Conservation (phyloP, 1,284 basidiomycete species). For the Cutaneotrichosporon sp. region DNA sequence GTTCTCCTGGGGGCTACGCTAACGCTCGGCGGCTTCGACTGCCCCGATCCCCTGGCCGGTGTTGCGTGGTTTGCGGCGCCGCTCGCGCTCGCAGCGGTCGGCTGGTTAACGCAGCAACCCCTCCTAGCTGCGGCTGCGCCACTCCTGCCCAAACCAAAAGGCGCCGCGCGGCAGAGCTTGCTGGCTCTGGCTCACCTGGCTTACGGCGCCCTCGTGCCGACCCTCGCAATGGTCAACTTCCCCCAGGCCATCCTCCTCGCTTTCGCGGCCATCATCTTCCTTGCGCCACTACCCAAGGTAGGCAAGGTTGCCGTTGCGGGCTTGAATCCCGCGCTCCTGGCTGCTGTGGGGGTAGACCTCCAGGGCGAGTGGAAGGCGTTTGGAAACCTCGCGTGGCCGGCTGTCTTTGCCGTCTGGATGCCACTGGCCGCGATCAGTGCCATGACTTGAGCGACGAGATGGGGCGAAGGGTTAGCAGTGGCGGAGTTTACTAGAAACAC, state of each 20-base stretch:
- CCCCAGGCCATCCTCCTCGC: slow-evolving; percentile 70
- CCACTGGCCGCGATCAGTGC: slow-evolving; percentile 32
- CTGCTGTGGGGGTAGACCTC: slow-evolving; percentile 14
- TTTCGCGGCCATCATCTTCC: slow-evolving; percentile 53
- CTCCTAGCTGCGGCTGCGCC: slow-evolving; percentile 21
- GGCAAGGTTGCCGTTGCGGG: slow-evolving; percentile 3
- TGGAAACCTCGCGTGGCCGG: slow-evolving; percentile 42
- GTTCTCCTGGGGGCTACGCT: slow-evolving; percentile 73
- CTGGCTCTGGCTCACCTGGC: slow-evolving; percentile 51
- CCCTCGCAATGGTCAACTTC: slow-evolving; percentile 82
- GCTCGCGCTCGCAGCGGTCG: slow-evolving; percentile 14
- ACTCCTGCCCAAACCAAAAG: slow-evolving; percentile 54
- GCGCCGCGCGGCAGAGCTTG: slow-evolving; percentile 43
- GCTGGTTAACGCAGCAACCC: slow-evolving; percentile 20
- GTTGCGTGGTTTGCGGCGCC: slow-evolving; percentile 22
- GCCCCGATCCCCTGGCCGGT: slow-evolving; percentile 66
- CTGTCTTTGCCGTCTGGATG: slow-evolving; percentile 32
- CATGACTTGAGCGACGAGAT: too few relatives aligned
- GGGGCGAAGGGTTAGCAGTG: too few relatives aligned
- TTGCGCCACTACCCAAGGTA: slow-evolving; percentile 12
- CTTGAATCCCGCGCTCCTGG: slow-evolving; percentile 1
- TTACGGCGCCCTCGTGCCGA: slow-evolving; percentile 74
- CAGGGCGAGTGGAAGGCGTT: slow-evolving; percentile 37
- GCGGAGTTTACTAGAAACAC: too few relatives aligned
- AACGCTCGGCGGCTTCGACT: slow-evolving; percentile 70